phyloP scores from a whole-genome alignment of 345 rosid species.

The Durio zibethinus region DNA sequence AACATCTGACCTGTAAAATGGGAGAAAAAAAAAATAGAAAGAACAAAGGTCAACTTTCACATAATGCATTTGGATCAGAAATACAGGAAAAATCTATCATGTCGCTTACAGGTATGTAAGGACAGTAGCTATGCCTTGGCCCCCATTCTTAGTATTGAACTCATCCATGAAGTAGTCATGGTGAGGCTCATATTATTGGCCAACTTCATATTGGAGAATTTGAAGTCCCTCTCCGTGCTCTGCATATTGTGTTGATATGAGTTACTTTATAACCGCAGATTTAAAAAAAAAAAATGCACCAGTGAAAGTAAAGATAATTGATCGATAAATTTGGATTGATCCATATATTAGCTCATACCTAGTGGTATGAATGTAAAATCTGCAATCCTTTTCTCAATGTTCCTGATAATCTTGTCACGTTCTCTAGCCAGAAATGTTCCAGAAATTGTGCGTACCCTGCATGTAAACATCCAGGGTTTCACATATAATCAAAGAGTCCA shows the following conservation, averaged over 20 bases:
- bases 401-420: constrained; percentile 62
- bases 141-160: constrained; percentile 83
- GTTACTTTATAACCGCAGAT: background rate
- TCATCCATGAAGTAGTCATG: constrained; percentile 87
- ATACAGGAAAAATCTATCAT: background rate
- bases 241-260: constrained; percentile 29
- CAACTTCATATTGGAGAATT: constrained; percentile 88
- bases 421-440: constrained; percentile 84
- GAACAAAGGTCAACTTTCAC: background rate
- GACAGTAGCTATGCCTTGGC: constrained; percentile 91
- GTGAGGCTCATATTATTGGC: constrained; percentile 95
- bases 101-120: constrained; percentile 92
- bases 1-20: constrained; percentile 73
- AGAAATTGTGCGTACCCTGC: constrained; percentile 89
- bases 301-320: background rate
- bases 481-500: background rate
- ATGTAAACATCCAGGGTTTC: background rate
- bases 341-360: constrained; percentile 42
- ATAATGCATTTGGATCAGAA: background rate
- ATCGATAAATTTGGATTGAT: background rate
- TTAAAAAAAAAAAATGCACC: background rate
- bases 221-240: constrained; percentile 98
- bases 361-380: constrained; percentile 85
- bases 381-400: constrained; percentile 81
- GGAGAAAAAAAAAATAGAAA: constrained; percentile 12